Evolutionary conservation across 2,329 filamentous ascomycete genomes (phyloP).

Genomic region (Claviceps pusilla): DNA sequence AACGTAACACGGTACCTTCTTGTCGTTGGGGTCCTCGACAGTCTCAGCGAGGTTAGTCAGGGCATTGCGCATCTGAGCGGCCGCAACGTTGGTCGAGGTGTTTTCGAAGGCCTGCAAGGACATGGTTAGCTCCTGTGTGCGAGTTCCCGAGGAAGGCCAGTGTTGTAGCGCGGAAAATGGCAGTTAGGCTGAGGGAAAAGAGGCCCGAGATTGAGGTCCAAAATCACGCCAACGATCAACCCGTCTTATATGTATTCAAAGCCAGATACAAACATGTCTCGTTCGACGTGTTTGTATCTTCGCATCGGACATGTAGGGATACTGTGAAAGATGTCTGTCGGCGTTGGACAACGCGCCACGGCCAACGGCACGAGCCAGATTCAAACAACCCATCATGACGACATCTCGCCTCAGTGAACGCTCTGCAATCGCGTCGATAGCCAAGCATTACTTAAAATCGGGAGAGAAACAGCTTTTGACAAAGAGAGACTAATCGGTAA

Average conservation of each 20-base stretch:
- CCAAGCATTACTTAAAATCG: background rate
- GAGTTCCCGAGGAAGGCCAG: background rate
- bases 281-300: background rate
- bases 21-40: constrained; percentile 64
- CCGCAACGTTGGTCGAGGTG: constrained; percentile 93
- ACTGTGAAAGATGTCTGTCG: background rate
- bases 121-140: constrained; percentile 12
- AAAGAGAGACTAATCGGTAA: background rate
- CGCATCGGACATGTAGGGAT: background rate
- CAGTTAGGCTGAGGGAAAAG: background rate
- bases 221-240: background rate
- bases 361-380: background rate
- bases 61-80: constrained; percentile 97
- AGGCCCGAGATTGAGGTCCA: background rate
- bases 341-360: background rate
- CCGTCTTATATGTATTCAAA: background rate
- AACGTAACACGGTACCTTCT: constrained; percentile 50
- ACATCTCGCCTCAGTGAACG: background rate
- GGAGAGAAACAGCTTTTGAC: background rate
- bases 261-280: background rate
- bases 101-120: constrained; percentile 80
- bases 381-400: background rate
- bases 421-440: background rate
- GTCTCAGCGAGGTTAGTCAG: constrained; percentile 85
- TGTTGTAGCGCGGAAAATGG: background rate